Evolutionary conservation across 2,329 filamentous ascomycete genomes (phyloP).

Genomic region (Aspergillus niger): DNA sequence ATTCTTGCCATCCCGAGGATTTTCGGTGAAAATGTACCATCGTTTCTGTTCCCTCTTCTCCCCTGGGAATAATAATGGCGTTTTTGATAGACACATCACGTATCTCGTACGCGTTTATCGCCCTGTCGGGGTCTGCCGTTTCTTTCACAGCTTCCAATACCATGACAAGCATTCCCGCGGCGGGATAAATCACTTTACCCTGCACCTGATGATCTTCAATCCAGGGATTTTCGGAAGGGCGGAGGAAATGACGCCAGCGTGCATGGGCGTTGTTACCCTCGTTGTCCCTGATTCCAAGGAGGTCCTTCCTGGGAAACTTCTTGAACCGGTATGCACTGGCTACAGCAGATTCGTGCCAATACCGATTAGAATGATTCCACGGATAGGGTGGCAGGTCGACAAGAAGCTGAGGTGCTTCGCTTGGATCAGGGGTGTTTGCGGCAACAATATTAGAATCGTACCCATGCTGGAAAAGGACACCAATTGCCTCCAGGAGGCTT

Average conservation of each 20-base stretch:
- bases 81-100: background rate
- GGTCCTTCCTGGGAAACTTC: background rate
- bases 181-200: background rate
- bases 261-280: background rate
- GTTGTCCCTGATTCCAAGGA: background rate
- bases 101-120: background rate
- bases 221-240: background rate
- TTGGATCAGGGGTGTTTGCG: background rate
- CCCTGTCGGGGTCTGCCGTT: background rate
- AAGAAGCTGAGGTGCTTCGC: background rate
- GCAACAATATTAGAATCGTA: background rate
- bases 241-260: background rate
- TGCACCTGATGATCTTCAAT: background rate
- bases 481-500: background rate
- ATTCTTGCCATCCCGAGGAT: background rate
- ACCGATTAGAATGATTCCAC: background rate
- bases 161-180: background rate
- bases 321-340: background rate
- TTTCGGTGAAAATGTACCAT: background rate
- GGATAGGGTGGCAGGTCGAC: background rate
- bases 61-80: background rate
- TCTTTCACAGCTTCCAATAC: background rate
- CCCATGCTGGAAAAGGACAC: background rate
- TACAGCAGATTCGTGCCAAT: background rate
- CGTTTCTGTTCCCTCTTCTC: background rate